Percentiles rank a stretch among this genome's conserved stretches.
Evolutionary conservation across 108 stramenopile genomes (phyloP).

Genomic region (Parietichytrium sp.): DNA sequence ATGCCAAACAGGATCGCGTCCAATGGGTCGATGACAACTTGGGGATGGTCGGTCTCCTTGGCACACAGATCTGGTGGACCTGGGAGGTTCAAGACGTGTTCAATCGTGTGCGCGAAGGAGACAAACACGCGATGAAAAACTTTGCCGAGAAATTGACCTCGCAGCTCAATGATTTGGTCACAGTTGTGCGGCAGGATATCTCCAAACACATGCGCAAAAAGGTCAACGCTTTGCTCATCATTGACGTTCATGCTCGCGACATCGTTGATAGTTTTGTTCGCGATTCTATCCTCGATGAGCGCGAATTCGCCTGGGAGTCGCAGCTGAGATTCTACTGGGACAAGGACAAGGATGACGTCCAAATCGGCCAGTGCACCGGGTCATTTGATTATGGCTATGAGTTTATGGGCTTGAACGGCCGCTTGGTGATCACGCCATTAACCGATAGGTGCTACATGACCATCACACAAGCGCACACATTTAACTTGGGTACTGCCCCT

Average conservation of each 20-base stretch:
- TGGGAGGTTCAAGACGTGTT: conserved; percentile 71
- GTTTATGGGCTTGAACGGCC: conserved; percentile 72
- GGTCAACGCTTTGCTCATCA: conserved; percentile 70
- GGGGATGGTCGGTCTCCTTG: conserved; percentile 68
- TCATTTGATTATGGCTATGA: conserved; percentile 71
- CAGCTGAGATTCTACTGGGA: conserved; percentile 76
- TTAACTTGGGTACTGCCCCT: conserved; percentile 69
- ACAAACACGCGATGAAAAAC: conserved; percentile 72
- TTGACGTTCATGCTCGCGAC: conserved; percentile 73
- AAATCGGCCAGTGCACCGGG: conserved; percentile 69
- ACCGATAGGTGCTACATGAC: conserved; percentile 77
- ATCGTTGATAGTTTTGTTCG: conserved; percentile 71
- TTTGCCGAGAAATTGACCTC: conserved; percentile 66
- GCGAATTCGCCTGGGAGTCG: conserved; percentile 73
- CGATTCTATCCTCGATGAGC: conserved; percentile 66
- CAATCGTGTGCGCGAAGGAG: conserved; percentile 56
- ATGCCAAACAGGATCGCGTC: conserved; percentile 60
- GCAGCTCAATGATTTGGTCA: conserved; percentile 66
- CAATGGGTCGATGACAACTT: conserved; percentile 63
- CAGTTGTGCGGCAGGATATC: conserved; percentile 60
- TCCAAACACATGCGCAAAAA: conserved; percentile 63
- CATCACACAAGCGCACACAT: conserved; percentile 70
- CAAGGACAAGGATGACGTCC: conserved; percentile 63
- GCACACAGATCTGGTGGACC: conserved; percentile 68
- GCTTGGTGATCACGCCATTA: conserved; percentile 72